These are phyloP conservation scores for Heliocybe sulcata DNA, from an alignment of 1,284 basidiomycete genomes.

Conservation along the genomic window DNA sequence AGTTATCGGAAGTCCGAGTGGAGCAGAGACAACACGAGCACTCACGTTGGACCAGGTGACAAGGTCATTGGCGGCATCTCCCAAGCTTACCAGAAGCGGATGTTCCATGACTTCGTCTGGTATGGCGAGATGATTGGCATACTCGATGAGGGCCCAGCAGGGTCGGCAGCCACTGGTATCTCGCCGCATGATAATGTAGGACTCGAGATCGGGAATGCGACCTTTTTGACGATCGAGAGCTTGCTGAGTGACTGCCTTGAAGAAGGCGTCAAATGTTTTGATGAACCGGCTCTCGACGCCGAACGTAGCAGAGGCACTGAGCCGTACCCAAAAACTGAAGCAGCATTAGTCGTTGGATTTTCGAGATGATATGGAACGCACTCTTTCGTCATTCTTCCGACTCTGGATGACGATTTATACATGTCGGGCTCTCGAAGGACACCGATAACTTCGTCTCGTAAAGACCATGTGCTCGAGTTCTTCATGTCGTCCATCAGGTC, in stretches of 20 bases:
- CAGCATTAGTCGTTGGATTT: not conserved
- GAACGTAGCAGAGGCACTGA: not conserved
- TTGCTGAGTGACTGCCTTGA: slow-evolving; percentile 24
- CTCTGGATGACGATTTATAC: slow-evolving; percentile 4
- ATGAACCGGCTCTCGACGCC: slow-evolving; percentile 17
- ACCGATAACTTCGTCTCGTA: slow-evolving; percentile 16
- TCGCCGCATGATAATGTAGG: slow-evolving; percentile 24
- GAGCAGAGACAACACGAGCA: not conserved
- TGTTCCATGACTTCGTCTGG: slow-evolving; percentile 21
- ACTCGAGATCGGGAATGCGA: slow-evolving; percentile 18
- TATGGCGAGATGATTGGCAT: slow-evolving; percentile 21
- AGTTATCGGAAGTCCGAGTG: no score
- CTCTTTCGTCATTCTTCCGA: slow-evolving; percentile 3
- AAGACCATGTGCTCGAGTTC: slow-evolving; percentile 2
- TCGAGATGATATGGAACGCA: not conserved
- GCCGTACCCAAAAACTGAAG: slow-evolving; percentile 6
- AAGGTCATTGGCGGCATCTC: slow-evolving; percentile 20
- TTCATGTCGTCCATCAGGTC: slow-evolving; percentile 15
- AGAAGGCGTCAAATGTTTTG: slow-evolving; percentile 22
- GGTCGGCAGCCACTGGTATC: slow-evolving; percentile 23
- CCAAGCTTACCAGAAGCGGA: slow-evolving; percentile 17
- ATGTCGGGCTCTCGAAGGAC: slow-evolving; percentile 14
- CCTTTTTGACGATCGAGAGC: slow-evolving; percentile 22
- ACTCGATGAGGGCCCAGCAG: slow-evolving; percentile 23
- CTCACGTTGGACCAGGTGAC: slow-evolving; percentile 26